Evolutionary conservation across 2,329 filamentous ascomycete species (phyloP), one percentile per base, ranked within the genome.

Genomic region (Zymoseptoria tritici): DNA sequence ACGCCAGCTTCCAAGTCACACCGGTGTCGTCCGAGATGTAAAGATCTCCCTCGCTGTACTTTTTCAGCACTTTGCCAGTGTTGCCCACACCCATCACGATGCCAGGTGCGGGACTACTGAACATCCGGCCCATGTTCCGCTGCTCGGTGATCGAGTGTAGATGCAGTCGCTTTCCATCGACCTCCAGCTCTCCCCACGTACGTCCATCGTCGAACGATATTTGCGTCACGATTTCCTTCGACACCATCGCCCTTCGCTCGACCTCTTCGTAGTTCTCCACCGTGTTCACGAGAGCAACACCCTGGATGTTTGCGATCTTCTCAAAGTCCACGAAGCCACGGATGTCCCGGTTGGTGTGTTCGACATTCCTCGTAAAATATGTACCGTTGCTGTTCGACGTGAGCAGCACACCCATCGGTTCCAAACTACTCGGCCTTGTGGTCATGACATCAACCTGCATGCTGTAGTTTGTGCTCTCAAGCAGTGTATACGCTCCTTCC

Each of bases 381-480:
- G 91, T 97, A 62, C 94, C 94, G 72, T 97, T 95, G 31, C 92
- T 97, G 73, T 99, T 99, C 72, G 93, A 97, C 5, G 91, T 96
- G 70, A 97, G 93, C 59, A 99, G 80, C 9, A 89, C 86, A 36
- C 94, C 95, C 84, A 96, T 93, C 0, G 88, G 84, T 46, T 83
- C 84, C 59, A 74, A 77, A 11, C 57, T 59, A 20, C 53, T 52
- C 7, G 63, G 60, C 29, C 61, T 65, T 9, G 81, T 81, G 1
- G 88, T 90, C 82, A 93, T 87, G 64, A 97, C 92, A 74, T 97
- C 92, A 58, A 99, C 86, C 76, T 97, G 93, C 67, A 99, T 91
- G 78, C 93, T 97, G 79, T 99, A 97, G 72, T 96, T 93, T 50
- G 94, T 97, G 70, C 92, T 94, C 76, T 97, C 93, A 49, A 99